Base-by-base conservation (phyloP, 768 basidiomycete genomes). In the Naematelia aurantialba region DNA sequence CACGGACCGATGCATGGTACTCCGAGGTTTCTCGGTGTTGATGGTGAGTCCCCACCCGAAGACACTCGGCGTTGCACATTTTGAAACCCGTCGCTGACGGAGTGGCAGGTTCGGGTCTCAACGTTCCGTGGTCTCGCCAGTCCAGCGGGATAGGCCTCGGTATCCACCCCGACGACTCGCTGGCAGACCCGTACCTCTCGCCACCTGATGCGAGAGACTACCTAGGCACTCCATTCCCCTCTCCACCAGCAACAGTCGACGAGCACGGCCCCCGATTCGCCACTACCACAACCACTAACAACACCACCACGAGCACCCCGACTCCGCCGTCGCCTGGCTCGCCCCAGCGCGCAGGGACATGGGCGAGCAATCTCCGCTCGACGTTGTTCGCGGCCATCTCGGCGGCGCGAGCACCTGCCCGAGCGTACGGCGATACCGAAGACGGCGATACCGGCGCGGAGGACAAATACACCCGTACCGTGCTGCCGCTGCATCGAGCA, bases 361-460 rank as follows among this genome's bases (percentile, higher is more conserved):
- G 70, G 70, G 70, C 70, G 2, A 56, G 60, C 34, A 72, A 72
- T 57, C 61, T 72, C 13, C 58, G 70, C 14, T 55, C 51, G 17
- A 65, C 70, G 3, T 51, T 72, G 26, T 67, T 69, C 34, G 63
- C 65, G 10, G 70, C 70, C 10, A 72, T 72, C 46, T 60, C 60
- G n/a, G 66, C 63, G 14, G 57, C 50, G 19, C 25, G 50, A 48
- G 34, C 52, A 21, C 55, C 59, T 11, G 47, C 59, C 17, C 34
- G 27, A 14, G 27, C 55, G 4, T 30, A n/a, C 4, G 13, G 8
- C n/a, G 31, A 52, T 22, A 34, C 27, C 10, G 50, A 45, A 1
- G 26, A 45, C 52, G 22, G 4, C 8, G 45, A 46, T 4, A 27
- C 24, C 21, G 3, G n/a, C 14, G 22, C n/a, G n/a, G 62, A 62